These are phyloP conservation scores for Wakefieldia striispora DNA, from an alignment of 768 basidiomycete species.

Conservation along the genomic window DNA sequence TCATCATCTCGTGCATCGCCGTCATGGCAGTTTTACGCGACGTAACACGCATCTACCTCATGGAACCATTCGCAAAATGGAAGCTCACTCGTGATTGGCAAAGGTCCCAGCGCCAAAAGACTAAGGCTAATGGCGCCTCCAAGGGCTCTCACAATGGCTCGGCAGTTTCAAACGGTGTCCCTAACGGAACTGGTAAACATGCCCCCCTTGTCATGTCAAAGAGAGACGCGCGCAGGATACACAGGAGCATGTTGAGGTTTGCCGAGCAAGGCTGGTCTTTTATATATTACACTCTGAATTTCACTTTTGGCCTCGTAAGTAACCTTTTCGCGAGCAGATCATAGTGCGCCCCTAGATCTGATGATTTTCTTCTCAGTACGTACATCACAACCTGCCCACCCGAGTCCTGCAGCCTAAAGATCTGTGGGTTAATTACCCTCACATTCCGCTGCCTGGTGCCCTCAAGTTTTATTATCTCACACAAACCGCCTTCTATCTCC, in stretches of 20 bases:
- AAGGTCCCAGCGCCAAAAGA: conserved; percentile 19
- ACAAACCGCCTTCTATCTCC: conserved; percentile 86
- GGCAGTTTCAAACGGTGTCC: conserved; percentile 30
- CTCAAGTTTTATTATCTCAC: conserved; percentile 89
- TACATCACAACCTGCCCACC: conserved; percentile 72
- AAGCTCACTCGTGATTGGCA: conserved; percentile 60
- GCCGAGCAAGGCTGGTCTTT: conserved; percentile 94
- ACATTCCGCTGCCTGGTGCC: conserved; percentile 72
- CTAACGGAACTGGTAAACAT: conserved; percentile 24
- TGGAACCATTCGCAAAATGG: conserved; percentile 80
- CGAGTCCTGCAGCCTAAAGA: conserved; percentile 57
- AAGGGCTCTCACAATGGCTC: conserved; percentile 26
- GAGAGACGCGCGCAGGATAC: conserved; percentile 58
- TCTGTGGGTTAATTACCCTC: conserved; percentile 82
- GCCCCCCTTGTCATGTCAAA: conserved; percentile 22
- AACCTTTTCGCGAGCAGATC: conserved; percentile 10
- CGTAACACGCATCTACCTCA: conserved; percentile 63
- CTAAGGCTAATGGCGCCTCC: conserved; percentile 23
- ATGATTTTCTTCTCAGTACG: conserved; percentile 53
- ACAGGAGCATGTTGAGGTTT: conserved; percentile 78
- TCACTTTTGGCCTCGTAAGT: conserved; percentile 80
- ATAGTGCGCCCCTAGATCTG: conserved; percentile 2
- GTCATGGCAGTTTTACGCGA: conserved; percentile 89
- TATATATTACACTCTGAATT: conserved; percentile 76
- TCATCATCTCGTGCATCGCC: conserved; percentile 79